Evolutionary conservation across 2,329 filamentous ascomycete genomes (phyloP).

Genomic region (Phaeomoniella chlamydospora): DNA sequence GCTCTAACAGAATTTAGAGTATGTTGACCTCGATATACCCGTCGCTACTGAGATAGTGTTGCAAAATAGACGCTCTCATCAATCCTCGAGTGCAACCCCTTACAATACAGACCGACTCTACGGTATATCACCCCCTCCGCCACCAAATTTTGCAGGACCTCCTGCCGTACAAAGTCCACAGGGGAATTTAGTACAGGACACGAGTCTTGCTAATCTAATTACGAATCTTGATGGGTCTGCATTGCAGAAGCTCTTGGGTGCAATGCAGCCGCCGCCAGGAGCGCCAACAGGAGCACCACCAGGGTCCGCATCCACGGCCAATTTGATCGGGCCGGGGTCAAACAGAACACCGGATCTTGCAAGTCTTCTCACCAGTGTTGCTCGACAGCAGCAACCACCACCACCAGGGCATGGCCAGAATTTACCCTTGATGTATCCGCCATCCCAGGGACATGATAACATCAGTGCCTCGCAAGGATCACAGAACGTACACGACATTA

Average conservation of each 20-base stretch:
- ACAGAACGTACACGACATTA: constrained; percentile 31
- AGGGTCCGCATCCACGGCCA: constrained; percentile 16
- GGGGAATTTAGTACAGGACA: too few species aligned
- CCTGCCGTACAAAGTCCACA: too few species aligned
- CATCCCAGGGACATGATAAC: constrained; percentile 8
- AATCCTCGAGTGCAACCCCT: constrained; percentile 7
- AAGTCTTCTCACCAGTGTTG: constrained; percentile 22
- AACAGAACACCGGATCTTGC: constrained; percentile 24
- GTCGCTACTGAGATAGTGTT: constrained; percentile 71
- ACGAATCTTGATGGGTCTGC: constrained; percentile 53
- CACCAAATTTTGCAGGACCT: too few species aligned
- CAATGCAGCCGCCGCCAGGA: constrained; percentile 34
- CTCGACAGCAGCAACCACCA: constrained; percentile 15
- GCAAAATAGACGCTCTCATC: constrained; percentile 45
- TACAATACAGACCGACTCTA: neutral
- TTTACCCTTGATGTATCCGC: constrained; percentile 5
- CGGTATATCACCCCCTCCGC: neutral
- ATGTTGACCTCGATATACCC: constrained; percentile 63
- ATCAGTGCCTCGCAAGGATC: constrained; percentile 7
- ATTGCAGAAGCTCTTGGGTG: constrained; percentile 55
- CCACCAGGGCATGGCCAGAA: neutral
- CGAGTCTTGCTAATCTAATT: constrained; percentile 51
- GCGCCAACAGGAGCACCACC: constrained; percentile 19
- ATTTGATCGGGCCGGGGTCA: constrained; percentile 5
- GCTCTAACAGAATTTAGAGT: constrained; percentile 39